These are phyloP conservation scores for Suillus paluster DNA, from an alignment of 768 basidiomycete genomes.

Conservation along the genomic window DNA sequence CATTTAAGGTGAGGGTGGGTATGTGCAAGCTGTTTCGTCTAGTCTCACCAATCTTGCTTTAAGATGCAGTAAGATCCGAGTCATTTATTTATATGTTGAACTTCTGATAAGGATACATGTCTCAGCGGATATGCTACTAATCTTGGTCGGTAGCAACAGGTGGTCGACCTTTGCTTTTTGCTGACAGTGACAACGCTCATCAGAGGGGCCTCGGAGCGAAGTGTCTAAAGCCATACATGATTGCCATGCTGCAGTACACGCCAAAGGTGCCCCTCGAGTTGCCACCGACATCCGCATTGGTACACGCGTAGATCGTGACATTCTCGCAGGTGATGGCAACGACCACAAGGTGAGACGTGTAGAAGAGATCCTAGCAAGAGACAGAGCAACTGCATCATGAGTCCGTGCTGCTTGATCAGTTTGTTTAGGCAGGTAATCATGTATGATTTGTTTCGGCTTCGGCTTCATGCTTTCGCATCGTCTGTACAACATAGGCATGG, in stretches of 20 bases:
- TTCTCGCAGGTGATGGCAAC: conserved; percentile 71
- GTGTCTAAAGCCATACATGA: conserved; percentile 89
- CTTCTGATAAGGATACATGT: too few species aligned
- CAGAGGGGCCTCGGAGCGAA: too few species aligned
- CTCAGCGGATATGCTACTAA: too few species aligned
- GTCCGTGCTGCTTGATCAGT: background rate
- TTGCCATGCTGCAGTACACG: conserved; percentile 88
- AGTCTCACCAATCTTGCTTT: background rate
- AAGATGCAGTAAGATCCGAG: conserved; percentile 62
- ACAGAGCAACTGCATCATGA: too few species aligned
- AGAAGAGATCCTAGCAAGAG: too few species aligned
- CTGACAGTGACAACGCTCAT: conserved; percentile 33
- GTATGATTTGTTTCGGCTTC: background rate
- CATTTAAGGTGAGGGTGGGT: conserved; percentile 79
- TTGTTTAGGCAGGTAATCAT: background rate
- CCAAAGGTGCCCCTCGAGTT: conserved; percentile 71
- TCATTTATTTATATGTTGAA: too few species aligned
- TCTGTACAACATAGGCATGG: too few species aligned
- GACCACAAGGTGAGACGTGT: too few species aligned
- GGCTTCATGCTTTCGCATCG: too few species aligned
- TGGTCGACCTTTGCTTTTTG: background rate
- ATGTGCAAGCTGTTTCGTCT: background rate
- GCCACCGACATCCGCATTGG: conserved; percentile 96
- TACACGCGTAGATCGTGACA: conserved; percentile 75
- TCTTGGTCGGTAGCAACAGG: conserved; percentile 51